Evolutionary conservation across 495 filamentous ascomycete genomes (phyloP), one percentile per base, ranked within the genome.

Genomic region (Aspergillus egyptiacus): DNA sequence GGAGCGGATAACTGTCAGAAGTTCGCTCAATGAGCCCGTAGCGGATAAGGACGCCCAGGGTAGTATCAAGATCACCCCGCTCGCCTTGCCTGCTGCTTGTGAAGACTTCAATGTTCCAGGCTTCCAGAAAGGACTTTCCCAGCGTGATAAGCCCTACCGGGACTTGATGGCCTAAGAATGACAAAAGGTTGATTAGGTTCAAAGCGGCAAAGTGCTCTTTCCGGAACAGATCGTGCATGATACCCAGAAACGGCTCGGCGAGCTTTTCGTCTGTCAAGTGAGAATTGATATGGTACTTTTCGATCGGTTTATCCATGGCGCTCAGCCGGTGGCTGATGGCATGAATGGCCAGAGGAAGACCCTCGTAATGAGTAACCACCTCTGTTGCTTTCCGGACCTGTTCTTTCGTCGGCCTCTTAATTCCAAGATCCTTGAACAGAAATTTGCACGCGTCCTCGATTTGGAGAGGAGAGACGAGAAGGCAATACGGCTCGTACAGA

Each of bases 301-400:
- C 76, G 6, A 93, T 73, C 1, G 86, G 83, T 51, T 87, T 84
- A 17, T 77, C 69, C 0, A 82, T 89, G 2, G 80, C 78, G 36
- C 81, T 87, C 6, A 93, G 73, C 19, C 86, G 81, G 48, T 85
- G 83, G 7, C 85, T 85, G 4, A 86, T 84, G 3, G 85, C 83
- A 55, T 89, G 84, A 31, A 93, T 90, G 39, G 87, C 86, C 14
- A 91, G 64, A 11, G 87, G 87, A 9, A 91, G 68, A 50, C 80
- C 77, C 20, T 84, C 85, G 65, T 89, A 82, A 37, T 84, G 64
- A 33, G 79, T 69, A 1, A 89, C 85, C 19, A 91, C 57, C 46
- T 88, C 81, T 6, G 69, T 75, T 0, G 83, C 83, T 42, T 80
- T 77, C 32, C 62, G 68, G 23, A 72, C 58, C 49, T 91, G 85